phyloP scores from a whole-genome alignment of 495 filamentous ascomycete species.

The Podospora didyma region DNA sequence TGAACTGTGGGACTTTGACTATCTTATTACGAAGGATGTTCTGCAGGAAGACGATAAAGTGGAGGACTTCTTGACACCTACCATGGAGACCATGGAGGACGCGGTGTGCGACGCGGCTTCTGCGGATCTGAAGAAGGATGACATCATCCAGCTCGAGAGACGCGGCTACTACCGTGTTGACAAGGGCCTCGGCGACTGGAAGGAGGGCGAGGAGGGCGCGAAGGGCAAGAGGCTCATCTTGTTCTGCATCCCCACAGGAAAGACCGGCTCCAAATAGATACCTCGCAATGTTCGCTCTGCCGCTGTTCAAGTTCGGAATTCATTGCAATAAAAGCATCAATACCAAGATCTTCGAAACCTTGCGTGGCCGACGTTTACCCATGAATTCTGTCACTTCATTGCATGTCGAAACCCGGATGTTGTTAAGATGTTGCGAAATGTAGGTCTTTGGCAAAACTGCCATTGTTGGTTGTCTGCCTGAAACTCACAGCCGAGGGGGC shows the following conservation, averaged over 20 bases:
- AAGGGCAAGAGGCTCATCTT: slow-evolving; percentile 64
- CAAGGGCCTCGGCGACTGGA: slow-evolving; percentile 41
- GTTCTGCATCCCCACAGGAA: slow-evolving; percentile 69
- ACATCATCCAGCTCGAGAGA: slow-evolving; percentile 91
- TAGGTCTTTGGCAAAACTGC: too few species aligned
- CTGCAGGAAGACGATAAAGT: slow-evolving; percentile 76
- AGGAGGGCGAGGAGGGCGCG: slow-evolving; percentile 37
- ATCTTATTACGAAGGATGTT: slow-evolving; percentile 88
- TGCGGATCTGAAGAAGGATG: slow-evolving; percentile 66
- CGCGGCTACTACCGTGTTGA: slow-evolving; percentile 88
- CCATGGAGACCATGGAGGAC: slow-evolving; percentile 71
- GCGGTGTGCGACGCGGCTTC: slow-evolving; percentile 80
- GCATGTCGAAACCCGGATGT: too few species aligned
- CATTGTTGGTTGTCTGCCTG: too few species aligned
- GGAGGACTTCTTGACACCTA: slow-evolving; percentile 72
- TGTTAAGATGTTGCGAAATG: too few species aligned
- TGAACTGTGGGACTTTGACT: slow-evolving; percentile 87
- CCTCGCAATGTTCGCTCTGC: neutral
- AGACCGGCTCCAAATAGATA: slow-evolving; percentile 27
- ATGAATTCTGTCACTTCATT: too few species aligned
- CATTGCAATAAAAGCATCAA: neutral
- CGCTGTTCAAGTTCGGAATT: neutral
- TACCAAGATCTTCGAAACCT: too few species aligned
- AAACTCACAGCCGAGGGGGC: too few species aligned
- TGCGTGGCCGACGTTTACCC: too few species aligned